Base-by-base conservation (phyloP, 164 flowering plant species). In the Taxillus chinensis region DNA sequence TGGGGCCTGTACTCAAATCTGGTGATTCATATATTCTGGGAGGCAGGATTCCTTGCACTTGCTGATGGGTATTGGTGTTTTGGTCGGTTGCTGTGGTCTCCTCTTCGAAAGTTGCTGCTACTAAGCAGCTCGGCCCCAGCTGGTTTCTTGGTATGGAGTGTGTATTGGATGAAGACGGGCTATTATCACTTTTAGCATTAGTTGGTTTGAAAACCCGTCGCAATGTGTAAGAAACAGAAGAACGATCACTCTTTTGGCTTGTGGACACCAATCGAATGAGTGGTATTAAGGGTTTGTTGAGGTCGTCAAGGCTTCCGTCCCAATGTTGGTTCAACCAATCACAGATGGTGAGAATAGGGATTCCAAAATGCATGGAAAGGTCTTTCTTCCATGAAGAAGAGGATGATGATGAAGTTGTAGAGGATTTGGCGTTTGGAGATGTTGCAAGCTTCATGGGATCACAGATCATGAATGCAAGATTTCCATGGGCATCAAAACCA, bases 371-470 rank as follows among this genome's bases (percentile, higher is more conserved):
- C 83, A 77, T 81, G 2, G 85, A 77, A 62, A 59, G 69, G 70
- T 92, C 98, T 67, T 79, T 92, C 70, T 87, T 92, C 92, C 84
- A 76, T 5, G 96, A 88, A 12, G 96, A 83, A 3, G 92, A 64
- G 14, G 97, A 81, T 7, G 96, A 80, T 6, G 95, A 75, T 3
- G 91, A 79, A 39, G 83, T 82, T n/a, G 98, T 81, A 57, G 95
- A 74, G 14, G 97, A 86, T 60, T 82, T 86, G 27, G 85, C 71
- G 42, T 82, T 76, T 43, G 97, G 97, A 51, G 98, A 90, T 57
- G 97, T 78, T n/a, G 98, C 97, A n/a, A 93, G 85, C 66, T 93
- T 93, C 97, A 90, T 93, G n/a, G 97, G 98, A 71, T 93, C 97
- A 71, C 98, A 93, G 15, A 93, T 80, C 97, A 93, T 88, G 71